Evolutionary conservation across 371 early-diverging fungal genomes (phyloP).

Genomic region (Lichtheimia ornata): DNA sequence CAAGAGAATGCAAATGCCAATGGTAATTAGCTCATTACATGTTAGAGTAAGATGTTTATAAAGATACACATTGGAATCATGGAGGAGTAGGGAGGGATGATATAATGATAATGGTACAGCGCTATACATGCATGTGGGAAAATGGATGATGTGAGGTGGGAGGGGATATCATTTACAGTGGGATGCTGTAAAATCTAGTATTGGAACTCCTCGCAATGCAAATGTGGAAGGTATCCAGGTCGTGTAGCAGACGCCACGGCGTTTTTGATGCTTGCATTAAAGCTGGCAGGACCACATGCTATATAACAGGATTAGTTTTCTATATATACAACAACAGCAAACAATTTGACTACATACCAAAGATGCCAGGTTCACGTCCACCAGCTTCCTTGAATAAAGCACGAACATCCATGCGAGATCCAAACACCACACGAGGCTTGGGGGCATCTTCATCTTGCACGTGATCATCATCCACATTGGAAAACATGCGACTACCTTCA

Average conservation of each 20-base stretch:
- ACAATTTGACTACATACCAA: constrained; percentile 29
- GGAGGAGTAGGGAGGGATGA: background rate
- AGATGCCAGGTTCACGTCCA: constrained; percentile 20
- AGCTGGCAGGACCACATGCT: constrained; percentile 45
- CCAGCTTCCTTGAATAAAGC: constrained; percentile 9
- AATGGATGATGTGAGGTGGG: too few species aligned
- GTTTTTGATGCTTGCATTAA: constrained; percentile 38
- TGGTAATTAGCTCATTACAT: background rate
- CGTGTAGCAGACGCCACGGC: constrained; percentile 21
- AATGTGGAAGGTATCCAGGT: constrained; percentile 12
- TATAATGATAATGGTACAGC: background rate
- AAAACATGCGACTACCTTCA: background rate
- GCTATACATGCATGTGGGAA: too few species aligned
- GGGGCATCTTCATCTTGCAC: constrained; percentile 5
- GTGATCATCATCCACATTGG: constrained; percentile 4
- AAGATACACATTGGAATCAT: constrained; percentile 7
- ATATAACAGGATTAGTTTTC: constrained; percentile 7
- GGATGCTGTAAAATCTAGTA: constrained; percentile 16
- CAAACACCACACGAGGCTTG: background rate
- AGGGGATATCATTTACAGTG: too few species aligned
- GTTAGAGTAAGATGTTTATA: constrained; percentile 3
- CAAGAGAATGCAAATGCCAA: background rate
- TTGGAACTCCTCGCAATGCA: constrained; percentile 45
- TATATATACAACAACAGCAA: background rate
- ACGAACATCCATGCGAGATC: constrained; percentile 9